These are phyloP conservation scores for Beta macrorhiza DNA, from an alignment of 179 eudicot species.

Conservation along the genomic window DNA sequence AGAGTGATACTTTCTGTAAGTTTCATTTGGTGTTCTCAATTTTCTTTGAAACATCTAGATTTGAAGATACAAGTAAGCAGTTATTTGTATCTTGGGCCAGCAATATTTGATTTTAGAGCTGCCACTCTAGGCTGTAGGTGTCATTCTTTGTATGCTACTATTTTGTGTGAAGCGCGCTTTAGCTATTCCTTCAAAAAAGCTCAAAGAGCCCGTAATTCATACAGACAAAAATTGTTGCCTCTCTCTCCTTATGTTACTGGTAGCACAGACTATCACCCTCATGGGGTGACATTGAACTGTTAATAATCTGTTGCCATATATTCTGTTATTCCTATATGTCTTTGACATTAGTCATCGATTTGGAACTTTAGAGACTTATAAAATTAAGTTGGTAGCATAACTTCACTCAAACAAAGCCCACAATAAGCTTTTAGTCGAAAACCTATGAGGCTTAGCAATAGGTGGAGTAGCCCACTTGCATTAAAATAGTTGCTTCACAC, in stretches of 20 bases:
- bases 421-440: neutral
- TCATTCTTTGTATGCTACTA: neutral
- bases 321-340: neutral
- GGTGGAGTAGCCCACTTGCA: neutral
- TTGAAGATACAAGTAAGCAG: neutral
- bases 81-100: neutral
- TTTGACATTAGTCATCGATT: neutral
- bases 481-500: neutral
- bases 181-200: neutral
- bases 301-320: neutral
- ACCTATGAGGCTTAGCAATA: neutral
- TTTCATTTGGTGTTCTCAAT: slow-evolving; percentile 20
- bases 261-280: neutral
- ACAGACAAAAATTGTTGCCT: neutral
- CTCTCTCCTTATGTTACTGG: neutral
- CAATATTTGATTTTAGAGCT: neutral
- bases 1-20: slow-evolving; percentile 83
- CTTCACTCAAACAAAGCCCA: neutral
- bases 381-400: too few relatives aligned
- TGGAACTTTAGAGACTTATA: neutral
- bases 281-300: neutral
- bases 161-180: slow-evolving; percentile 9
- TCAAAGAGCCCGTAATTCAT: neutral
- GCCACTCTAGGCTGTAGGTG: neutral
- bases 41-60: slow-evolving; percentile 3